Percentiles rank a stretch among this genome's conserved stretches.
phyloP scores from a whole-genome alignment of 495 filamentous ascomycete species.

The Neurospora sp. region DNA sequence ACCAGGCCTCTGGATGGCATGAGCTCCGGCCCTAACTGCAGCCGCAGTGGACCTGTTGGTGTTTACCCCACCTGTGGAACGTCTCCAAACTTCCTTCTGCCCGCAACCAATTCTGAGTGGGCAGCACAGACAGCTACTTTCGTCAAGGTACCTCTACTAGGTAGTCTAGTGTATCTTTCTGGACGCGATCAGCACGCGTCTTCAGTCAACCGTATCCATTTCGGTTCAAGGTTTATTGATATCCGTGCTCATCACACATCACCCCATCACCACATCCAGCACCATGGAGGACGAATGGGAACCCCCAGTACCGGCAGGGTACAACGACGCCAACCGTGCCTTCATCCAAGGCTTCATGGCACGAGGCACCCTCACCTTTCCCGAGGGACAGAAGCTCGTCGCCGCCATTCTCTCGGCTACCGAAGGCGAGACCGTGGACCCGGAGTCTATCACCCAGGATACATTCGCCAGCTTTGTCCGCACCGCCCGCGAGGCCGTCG shows the following conservation, averaged over 20 bases:
- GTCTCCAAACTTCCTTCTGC: not conserved
- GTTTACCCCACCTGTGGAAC: not conserved
- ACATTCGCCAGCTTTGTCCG: constrained; percentile 60
- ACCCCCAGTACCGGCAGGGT: constrained; percentile 19
- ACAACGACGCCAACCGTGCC: constrained; percentile 66
- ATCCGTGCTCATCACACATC: not conserved
- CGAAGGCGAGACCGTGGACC: constrained; percentile 9
- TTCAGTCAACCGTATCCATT: not conserved
- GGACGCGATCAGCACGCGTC: not conserved
- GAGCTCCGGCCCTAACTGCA: not conserved
- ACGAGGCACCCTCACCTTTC: constrained; percentile 61
- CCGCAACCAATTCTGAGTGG: not conserved
- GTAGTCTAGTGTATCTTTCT: not conserved
- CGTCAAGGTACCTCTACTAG: not conserved
- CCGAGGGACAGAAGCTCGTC: constrained; percentile 60
- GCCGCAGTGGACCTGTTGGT: not conserved
- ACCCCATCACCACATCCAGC: not conserved
- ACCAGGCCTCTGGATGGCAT: not conserved
- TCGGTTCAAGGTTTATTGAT: not conserved
- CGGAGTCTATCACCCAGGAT: constrained; percentile 53
- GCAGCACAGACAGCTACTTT: not conserved
- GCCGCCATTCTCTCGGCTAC: constrained; percentile 59
- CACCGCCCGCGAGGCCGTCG: constrained; percentile 59
- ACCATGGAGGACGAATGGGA: constrained; percentile 20
- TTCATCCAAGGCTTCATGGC: constrained; percentile 88